phyloP scores from a whole-genome alignment of 768 basidiomycete species.

The Russula olivacea region DNA sequence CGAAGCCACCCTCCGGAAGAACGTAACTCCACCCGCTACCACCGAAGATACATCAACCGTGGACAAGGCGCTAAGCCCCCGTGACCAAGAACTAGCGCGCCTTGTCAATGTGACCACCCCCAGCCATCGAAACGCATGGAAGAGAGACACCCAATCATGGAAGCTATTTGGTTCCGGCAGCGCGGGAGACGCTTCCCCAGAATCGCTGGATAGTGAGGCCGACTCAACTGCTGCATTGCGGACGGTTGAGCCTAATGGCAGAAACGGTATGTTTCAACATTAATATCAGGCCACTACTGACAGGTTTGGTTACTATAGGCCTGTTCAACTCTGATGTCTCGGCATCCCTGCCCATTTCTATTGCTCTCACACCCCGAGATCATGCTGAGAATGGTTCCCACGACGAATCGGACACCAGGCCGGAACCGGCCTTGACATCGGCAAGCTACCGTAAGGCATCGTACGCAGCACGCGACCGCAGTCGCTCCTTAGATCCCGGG shows the following conservation, averaged over 20 bases:
- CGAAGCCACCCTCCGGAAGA: slow-evolving; percentile 16
- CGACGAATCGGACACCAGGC: neutral
- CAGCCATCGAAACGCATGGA: slow-evolving; percentile 70
- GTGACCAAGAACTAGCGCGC: slow-evolving; percentile 50
- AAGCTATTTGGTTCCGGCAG: slow-evolving; percentile 43
- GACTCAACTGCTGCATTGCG: slow-evolving; percentile 24
- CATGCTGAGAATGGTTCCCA: neutral
- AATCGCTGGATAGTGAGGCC: slow-evolving; percentile 30
- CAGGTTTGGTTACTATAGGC: neutral
- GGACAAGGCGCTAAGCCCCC: slow-evolving; percentile 31
- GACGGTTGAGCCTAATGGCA: slow-evolving; percentile 26
- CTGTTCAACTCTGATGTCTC: slow-evolving; percentile 32
- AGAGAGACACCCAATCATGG: slow-evolving; percentile 58
- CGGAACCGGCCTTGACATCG: slow-evolving; percentile 31
- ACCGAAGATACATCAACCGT: slow-evolving; percentile 17
- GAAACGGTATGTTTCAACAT: neutral
- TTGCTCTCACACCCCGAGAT: slow-evolving; percentile 36
- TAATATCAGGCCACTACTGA: neutral
- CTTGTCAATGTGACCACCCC: slow-evolving; percentile 65
- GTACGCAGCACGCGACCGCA: slow-evolving; percentile 65
- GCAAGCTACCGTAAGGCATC: slow-evolving; percentile 43
- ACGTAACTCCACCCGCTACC: neutral
- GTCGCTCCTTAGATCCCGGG: slow-evolving; percentile 62
- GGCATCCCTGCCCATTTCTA: slow-evolving; percentile 59
- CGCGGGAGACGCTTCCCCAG: slow-evolving; percentile 27